Evolutionary conservation across 2,329 filamentous ascomycete genomes (phyloP).

Genomic region (Neocatenulostroma microsporum): DNA sequence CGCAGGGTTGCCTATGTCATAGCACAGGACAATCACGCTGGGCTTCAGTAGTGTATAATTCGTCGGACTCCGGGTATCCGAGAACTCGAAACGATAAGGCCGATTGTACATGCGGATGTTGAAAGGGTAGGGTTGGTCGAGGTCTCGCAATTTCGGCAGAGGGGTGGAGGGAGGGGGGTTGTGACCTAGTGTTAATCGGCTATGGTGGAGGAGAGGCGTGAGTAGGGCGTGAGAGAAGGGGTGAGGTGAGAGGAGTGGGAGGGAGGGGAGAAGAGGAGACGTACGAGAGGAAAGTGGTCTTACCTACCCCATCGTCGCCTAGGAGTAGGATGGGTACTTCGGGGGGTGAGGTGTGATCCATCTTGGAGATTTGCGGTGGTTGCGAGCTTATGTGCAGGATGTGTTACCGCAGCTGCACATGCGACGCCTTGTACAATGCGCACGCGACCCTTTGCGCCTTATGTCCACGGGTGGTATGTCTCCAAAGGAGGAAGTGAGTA

Average conservation of each 20-base stretch:
- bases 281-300: slow-evolving; percentile 56
- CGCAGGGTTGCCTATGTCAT: slow-evolving; percentile 48
- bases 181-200: slow-evolving; percentile 26
- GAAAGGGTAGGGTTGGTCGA: slow-evolving; percentile 53
- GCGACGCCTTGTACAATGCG: no score
- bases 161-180: slow-evolving; percentile 19
- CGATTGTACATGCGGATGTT: slow-evolving; percentile 51
- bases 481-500: no score
- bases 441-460: no score
- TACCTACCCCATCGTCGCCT: slow-evolving; percentile 53
- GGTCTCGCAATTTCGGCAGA: slow-evolving; percentile 43
- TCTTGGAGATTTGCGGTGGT: not conserved
- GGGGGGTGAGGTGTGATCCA: slow-evolving; percentile 18
- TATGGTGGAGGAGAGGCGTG: not conserved
- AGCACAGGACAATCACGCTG: slow-evolving; percentile 51
- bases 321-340: slow-evolving; percentile 48
- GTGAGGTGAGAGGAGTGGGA: slow-evolving; percentile 11
- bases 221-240: not conserved
- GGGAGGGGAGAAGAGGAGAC: slow-evolving; percentile 25
- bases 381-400: not conserved
- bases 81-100: slow-evolving; percentile 48
- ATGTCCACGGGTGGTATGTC: no score
- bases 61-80: slow-evolving; percentile 50
- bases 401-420: not conserved
- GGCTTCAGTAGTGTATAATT: slow-evolving; percentile 50